Base-by-base conservation (phyloP, 2,329 filamentous ascomycete genomes). In the Xylaria hypoxylon region DNA sequence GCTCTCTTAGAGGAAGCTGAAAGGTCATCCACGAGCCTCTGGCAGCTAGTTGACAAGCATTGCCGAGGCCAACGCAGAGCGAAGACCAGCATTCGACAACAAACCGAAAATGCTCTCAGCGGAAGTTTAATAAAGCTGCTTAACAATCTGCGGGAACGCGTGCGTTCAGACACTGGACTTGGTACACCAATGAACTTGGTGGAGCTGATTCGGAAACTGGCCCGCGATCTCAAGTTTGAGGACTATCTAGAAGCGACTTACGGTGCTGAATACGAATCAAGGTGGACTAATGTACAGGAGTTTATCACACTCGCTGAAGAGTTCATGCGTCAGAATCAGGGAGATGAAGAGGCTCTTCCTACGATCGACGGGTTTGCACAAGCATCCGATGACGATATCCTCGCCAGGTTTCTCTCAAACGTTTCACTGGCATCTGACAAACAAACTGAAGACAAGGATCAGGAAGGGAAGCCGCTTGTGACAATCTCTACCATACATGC, bases 401-500 rank as follows among this genome's bases (percentile, higher is more conserved):
- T 97, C 1, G 89, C 91, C 2, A 87, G 87, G 11, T 98, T 98
- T 72, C 83, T 99, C n/a, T 90, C 93, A 11, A 97, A 97, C 72
- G 90, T 97, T 11, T 89, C 93, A 0, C 81, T 99, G n/a, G 92
- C 93, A 2, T 90, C 93, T 0, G 93, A 96, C 69, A 86, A 90
- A 0, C 90, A 93, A 72, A 87, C 87, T 19, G 86, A 89, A 26
- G 85, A 87, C 10, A 84, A 86, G 2, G 83, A 85, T 2, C 83
- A 84, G 24, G 84, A 87, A 59, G 83, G 83, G 31, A 86, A 84
- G 31, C 83, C 87, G 1, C 84, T 92, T 72, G 88, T 98, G 22
- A 97, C 94, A 0, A 93, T 99, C 26, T 97, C 94, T 5, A 99
- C 95, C 0, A 97, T 99, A 11, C 95, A 99, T 77, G 94, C 94